Conservation (phyloP, 768 basidiomycete genomes). For the Dacryopinax spathularia region DNA sequence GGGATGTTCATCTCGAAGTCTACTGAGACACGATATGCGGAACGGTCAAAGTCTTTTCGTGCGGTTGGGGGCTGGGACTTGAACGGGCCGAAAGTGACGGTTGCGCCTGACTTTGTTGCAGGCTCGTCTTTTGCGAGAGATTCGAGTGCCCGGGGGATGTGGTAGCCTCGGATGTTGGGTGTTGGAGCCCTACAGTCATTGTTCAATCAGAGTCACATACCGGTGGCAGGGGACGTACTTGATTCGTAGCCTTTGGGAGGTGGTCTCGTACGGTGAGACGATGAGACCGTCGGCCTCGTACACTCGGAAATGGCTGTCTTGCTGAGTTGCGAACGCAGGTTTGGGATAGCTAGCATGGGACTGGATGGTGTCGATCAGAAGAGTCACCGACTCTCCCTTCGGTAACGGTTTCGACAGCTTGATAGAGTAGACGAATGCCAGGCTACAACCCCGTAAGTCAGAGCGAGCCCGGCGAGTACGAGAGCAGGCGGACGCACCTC, state of each 20-base stretch:
- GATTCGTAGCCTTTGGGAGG: conserved; percentile 74
- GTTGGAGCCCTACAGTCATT: conserved; percentile 41
- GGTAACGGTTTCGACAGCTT: conserved; percentile 46
- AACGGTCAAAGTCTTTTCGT: conserved; percentile 37
- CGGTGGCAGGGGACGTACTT: conserved; percentile 37
- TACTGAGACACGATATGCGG: conserved; percentile 53
- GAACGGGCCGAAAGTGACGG: conserved; percentile 82
- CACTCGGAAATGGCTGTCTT: conserved; percentile 63
- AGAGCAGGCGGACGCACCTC: conserved; percentile 32
- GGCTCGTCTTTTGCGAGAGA: conserved; percentile 42
- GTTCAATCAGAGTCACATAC: not conserved
- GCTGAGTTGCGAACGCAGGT: conserved; percentile 58
- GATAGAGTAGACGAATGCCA: conserved; percentile 44
- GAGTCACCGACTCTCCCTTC: conserved; percentile 47
- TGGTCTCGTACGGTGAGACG: conserved; percentile 67
- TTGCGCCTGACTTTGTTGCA: conserved; percentile 54
- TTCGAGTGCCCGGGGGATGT: conserved; percentile 46
- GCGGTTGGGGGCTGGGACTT: conserved; percentile 51
- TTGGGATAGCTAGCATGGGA: conserved; percentile 66
- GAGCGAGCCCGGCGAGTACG: not conserved
- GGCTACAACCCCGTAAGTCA: conserved; percentile 16
- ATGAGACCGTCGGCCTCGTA: conserved; percentile 67
- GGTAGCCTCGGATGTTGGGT: conserved; percentile 57
- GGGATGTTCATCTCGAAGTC: conserved; percentile 79
- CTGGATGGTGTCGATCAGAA: conserved; percentile 66